Evolutionary conservation across 2,329 filamentous ascomycete species (phyloP), one percentile per base, ranked within the genome.

Genomic region (Aspergillus ustus): DNA sequence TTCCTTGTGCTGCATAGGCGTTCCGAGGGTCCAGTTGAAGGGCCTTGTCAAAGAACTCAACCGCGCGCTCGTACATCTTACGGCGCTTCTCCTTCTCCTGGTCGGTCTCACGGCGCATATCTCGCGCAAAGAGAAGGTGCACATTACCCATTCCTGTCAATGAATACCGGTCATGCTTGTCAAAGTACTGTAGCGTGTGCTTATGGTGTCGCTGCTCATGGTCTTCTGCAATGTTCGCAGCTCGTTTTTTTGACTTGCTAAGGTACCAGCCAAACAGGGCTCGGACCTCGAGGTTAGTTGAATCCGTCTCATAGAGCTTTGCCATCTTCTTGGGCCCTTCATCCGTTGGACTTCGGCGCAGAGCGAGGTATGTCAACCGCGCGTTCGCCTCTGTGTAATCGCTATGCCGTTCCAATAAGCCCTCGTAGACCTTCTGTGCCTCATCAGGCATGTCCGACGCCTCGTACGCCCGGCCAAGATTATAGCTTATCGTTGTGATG

Each of bases 31-130:
- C 95, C n/a, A 99, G 82, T 65, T 96, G 92, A 22, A 99, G 82
- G 4, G 94, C 94, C 80, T 99, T 99, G 75, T 98, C 95, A 70
- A 97, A 99, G 78, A 99, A 99, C 74, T 99, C 96, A 11, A 98
- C 93, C 0, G 95, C 93, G 68, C 94, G 93, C 73, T 89, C 88
- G 74, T 98, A 99, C 64, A 88, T 90, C 69, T 90, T 91, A 60
- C 89, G 91, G 57, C 93, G 89, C 81, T 96, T 97, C 70, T 96
- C 91, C 78, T 92, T 96, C 63, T 99, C 94, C 62, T 88, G 84
- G 8, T 98, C 95, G 0, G 91, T 91, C 64, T 95, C 91, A 54
- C 93, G 88, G 31, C 92, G 91, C 93, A 98, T 97, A 76, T 99
- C 96, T 69, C 95, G 88, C 9, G 95, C 95, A 64, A 92, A 88